These are phyloP conservation scores for Chlorencoelia australis DNA, from an alignment of 2,329 filamentous ascomycete genomes.

Conservation along the genomic window DNA sequence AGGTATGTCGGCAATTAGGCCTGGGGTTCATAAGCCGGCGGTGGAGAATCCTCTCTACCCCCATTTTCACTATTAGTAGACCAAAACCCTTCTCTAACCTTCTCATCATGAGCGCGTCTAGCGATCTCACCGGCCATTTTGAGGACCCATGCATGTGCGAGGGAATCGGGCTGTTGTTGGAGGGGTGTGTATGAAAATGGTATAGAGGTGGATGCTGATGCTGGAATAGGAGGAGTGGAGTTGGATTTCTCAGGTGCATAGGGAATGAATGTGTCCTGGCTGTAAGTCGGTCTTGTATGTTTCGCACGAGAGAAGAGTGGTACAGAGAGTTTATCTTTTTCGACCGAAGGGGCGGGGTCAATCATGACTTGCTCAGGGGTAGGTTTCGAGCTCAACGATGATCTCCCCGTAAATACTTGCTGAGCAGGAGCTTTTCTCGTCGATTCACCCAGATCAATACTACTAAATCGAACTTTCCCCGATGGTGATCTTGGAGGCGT, in stretches of 20 bases:
- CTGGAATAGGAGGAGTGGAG: too few relatives aligned
- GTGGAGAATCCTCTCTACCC: constrained; percentile 46
- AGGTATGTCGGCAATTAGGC: too few relatives aligned
- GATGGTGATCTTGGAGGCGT: constrained; percentile 41
- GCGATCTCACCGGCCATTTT: constrained; percentile 94
- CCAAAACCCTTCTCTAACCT: constrained; percentile 41
- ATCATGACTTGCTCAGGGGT: constrained; percentile 12
- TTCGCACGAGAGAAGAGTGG: constrained; percentile 13
- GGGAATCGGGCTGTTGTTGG: constrained; percentile 24
- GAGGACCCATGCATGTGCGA: constrained; percentile 66
- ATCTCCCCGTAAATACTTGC: too few relatives aligned
- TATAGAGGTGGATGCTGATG: constrained; percentile 1
- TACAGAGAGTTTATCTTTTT: constrained; percentile 11
- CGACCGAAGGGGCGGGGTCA: constrained; percentile 5
- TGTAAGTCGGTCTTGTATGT: constrained; percentile 10
- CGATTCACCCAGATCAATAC: constrained; percentile 29
- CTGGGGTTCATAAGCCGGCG: constrained; percentile 48
- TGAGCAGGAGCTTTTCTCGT: constrained; percentile 24
- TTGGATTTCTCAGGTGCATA: constrained; percentile 17
- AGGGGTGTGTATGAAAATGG: constrained; percentile 13
- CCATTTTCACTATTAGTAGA: constrained; percentile 7
- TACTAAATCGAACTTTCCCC: constrained; percentile 27
- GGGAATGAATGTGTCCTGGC: constrained; percentile 5
- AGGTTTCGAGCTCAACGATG: neutral
- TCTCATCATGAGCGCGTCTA: constrained; percentile 77